Conservation (phyloP, 805 yeast species). For the Saturnispora halmiae region DNA sequence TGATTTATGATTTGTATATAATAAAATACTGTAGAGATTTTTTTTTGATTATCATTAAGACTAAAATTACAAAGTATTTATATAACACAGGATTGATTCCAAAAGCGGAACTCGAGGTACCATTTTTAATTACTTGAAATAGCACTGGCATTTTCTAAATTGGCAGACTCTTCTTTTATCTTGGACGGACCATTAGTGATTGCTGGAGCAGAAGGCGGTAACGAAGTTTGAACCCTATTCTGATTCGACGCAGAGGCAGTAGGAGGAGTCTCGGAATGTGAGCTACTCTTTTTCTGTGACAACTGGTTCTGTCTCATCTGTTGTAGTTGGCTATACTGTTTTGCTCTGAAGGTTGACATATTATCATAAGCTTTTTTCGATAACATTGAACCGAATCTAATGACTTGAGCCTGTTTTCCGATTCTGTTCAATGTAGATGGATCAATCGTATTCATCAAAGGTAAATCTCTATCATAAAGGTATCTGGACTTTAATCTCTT, state of each 20-base stretch:
- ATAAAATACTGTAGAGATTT: neutral
- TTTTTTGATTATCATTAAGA: neutral
- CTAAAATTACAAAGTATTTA: constrained; percentile 9
- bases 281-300: constrained; percentile 19
- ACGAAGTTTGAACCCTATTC: neutral
- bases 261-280: constrained; percentile 5
- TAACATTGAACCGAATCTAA: constrained; percentile 87
- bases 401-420: constrained; percentile 77
- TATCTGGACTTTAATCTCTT: constrained; percentile 41
- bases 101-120: neutral
- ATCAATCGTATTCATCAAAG: constrained; percentile 48
- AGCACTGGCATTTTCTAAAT: neutral
- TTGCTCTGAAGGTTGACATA: constrained; percentile 70
- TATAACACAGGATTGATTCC: neutral
- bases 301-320: constrained; percentile 29
- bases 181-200: neutral
- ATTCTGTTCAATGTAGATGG: constrained; percentile 80
- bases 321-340: constrained; percentile 37
- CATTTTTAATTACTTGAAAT: neutral
- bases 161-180: constrained; percentile 1
- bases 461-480: constrained; percentile 40
- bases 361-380: constrained; percentile 79
- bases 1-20: neutral
- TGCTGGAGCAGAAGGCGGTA: neutral
- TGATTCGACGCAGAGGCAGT: neutral